Conservation (phyloP, 805 yeast species). For the Ogataea ramenticola region DNA sequence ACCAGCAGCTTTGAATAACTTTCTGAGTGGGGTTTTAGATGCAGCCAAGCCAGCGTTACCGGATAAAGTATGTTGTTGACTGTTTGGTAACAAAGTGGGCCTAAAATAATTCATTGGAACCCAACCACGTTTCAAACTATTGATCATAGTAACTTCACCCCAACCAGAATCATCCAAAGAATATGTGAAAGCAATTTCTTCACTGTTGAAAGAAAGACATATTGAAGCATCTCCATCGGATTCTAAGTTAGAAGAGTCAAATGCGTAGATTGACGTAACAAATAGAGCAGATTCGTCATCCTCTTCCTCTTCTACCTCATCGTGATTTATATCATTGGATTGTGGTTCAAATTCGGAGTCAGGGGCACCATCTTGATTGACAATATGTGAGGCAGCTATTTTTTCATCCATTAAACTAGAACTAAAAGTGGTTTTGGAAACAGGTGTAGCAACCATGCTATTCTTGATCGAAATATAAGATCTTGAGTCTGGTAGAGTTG, state of each 20-base stretch:
- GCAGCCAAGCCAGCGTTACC: conserved; percentile 25
- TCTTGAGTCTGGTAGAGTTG: not conserved
- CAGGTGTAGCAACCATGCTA: not conserved
- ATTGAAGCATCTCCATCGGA: conserved; percentile 61
- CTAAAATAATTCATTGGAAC: conserved; percentile 78
- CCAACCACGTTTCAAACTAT: conserved; percentile 67
- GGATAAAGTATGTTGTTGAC: conserved; percentile 9
- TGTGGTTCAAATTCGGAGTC: too few relatives aligned
- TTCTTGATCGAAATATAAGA: not conserved
- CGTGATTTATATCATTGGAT: not conserved
- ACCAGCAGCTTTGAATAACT: conserved; percentile 56
- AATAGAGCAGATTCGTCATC: conserved; percentile 28
- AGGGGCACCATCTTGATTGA: not conserved
- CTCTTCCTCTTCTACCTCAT: conserved; percentile 3
- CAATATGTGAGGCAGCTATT: not conserved
- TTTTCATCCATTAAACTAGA: not conserved
- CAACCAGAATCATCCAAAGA: conserved; percentile 77
- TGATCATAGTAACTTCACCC: conserved; percentile 76
- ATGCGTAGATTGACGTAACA: conserved; percentile 27
- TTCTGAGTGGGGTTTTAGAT: conserved; percentile 45
- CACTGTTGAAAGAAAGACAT: conserved; percentile 63
- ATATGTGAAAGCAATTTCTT: conserved; percentile 71
- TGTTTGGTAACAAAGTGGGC: conserved; percentile 22
- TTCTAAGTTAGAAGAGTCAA: conserved; percentile 41
- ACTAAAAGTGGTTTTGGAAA: not conserved